Conservation (phyloP, 2,329 filamentous ascomycete species). For the Aspergillus oerlinghausenensis region DNA sequence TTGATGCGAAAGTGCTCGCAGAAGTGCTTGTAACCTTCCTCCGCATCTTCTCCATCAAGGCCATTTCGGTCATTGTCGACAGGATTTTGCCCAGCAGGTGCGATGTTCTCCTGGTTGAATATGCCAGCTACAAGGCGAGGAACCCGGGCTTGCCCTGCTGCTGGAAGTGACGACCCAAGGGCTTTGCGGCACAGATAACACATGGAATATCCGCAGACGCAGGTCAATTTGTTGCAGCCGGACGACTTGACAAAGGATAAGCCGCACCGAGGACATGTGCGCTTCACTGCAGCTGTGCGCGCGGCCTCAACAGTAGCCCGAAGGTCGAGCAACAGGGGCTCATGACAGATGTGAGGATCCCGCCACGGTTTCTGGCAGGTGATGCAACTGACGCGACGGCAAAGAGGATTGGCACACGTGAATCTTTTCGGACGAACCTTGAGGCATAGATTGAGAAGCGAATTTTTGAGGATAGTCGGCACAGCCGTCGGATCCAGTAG, state of each 20-base stretch:
- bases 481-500: constrained; percentile 51
- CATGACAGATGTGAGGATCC: constrained; percentile 86
- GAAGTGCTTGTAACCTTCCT: constrained; percentile 87
- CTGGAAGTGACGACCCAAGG: constrained; percentile 26
- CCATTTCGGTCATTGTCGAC: constrained; percentile 14
- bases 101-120: constrained; percentile 17
- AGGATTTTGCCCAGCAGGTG: constrained; percentile 40
- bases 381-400: constrained; percentile 69
- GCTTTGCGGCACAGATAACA: constrained; percentile 91
- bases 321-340: constrained; percentile 73
- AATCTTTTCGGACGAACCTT: constrained; percentile 72
- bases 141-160: constrained; percentile 4
- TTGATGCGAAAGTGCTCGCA: constrained; percentile 90
- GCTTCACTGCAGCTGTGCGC: constrained; percentile 89
- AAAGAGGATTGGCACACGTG: constrained; percentile 66
- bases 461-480: constrained; percentile 50
- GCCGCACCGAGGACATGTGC: constrained; percentile 86
- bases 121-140: constrained; percentile 5
- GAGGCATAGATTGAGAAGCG: constrained; percentile 64
- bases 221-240: constrained; percentile 96
- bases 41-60: constrained; percentile 38
- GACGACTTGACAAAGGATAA: constrained; percentile 88
- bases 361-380: constrained; percentile 77
- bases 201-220: constrained; percentile 95
- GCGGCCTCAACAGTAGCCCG: constrained; percentile 88